These are phyloP conservation scores for Xylariaceae sp. DNA, from an alignment of 2,329 filamentous ascomycete species.

Conservation along the genomic window DNA sequence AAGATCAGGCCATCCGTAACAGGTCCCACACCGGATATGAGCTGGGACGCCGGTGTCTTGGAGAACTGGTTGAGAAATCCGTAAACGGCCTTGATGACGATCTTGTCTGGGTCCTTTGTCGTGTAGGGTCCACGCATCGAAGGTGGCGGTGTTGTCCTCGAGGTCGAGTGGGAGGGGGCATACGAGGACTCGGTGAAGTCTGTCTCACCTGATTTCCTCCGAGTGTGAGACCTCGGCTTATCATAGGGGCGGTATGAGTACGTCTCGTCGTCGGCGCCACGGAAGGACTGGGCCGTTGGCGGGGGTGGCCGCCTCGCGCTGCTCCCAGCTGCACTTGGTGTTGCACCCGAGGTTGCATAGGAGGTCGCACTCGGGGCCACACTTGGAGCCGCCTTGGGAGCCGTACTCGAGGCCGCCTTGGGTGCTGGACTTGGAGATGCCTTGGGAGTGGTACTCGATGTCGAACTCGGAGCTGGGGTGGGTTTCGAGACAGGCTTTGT, in stretches of 20 bases:
- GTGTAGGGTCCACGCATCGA: constrained; percentile 73
- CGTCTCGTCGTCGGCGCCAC: constrained; percentile 58
- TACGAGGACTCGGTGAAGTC: constrained; percentile 81
- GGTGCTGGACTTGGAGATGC: constrained; percentile 5
- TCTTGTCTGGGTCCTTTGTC: constrained; percentile 90
- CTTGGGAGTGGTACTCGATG: constrained; percentile 7
- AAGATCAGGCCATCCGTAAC: constrained; percentile 91
- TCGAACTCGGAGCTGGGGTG: constrained; percentile 18
- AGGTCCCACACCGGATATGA: constrained; percentile 75
- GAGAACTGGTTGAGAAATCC: constrained; percentile 85
- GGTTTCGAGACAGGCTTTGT: constrained; percentile 21
- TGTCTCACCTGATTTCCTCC: constrained; percentile 62
- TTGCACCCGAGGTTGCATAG: constrained; percentile 1
- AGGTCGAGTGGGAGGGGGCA: constrained; percentile 75
- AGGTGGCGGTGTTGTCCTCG: constrained; percentile 76
- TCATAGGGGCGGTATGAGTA: constrained; percentile 78
- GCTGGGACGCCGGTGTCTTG: constrained; percentile 82
- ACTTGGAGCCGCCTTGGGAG: not conserved
- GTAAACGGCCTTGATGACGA: constrained; percentile 90
- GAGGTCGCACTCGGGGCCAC: constrained; percentile 1
- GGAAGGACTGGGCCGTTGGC: constrained; percentile 50
- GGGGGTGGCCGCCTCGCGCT: constrained; percentile 25
- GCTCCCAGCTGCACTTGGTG: constrained; percentile 15
- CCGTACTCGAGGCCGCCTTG: constrained; percentile 15
- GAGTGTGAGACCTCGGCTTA: constrained; percentile 51